These are phyloP conservation scores for Populus hybrid DNA, from an alignment of 441 rosid species.

Conservation along the genomic window DNA sequence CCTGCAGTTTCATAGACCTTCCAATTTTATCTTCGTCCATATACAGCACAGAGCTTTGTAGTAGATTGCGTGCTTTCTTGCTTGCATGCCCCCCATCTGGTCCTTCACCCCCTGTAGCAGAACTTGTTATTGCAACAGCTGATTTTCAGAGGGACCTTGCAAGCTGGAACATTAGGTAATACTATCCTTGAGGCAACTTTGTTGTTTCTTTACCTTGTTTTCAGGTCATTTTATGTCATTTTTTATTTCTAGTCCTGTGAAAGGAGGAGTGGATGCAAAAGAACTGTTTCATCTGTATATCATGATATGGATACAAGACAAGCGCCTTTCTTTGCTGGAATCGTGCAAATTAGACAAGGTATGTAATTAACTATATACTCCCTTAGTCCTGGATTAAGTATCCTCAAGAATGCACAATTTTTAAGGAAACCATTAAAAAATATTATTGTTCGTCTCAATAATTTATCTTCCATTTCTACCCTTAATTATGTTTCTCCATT, in stretches of 20 bases:
- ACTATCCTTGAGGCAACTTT: slow-evolving; percentile 16
- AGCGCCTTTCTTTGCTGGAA: slow-evolving; percentile 81
- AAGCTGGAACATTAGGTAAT: slow-evolving; percentile 80
- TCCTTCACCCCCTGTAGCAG: slow-evolving; percentile 86
- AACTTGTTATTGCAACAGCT: slow-evolving; percentile 87
- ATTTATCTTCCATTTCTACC: not conserved
- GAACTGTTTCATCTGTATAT: slow-evolving; percentile 91
- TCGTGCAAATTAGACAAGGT: slow-evolving; percentile 96
- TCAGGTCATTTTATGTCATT: slow-evolving; percentile 19
- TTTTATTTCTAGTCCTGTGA: slow-evolving; percentile 54
- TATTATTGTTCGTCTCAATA: not conserved
- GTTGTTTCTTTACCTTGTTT: slow-evolving; percentile 6
- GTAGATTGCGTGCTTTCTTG: slow-evolving; percentile 80
- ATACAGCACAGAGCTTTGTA: slow-evolving; percentile 90
- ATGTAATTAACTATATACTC: slow-evolving; percentile 4
- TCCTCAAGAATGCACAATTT: not conserved
- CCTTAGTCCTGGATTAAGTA: no score
- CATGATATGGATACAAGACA: slow-evolving; percentile 97
- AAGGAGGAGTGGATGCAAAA: slow-evolving; percentile 96
- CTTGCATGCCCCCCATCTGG: slow-evolving; percentile 96
- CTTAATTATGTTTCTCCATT: not conserved
- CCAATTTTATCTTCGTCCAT: slow-evolving; percentile 87
- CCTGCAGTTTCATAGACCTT: slow-evolving; percentile 83
- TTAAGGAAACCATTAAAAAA: not conserved
- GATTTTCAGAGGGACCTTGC: slow-evolving; percentile 96